Conservation (phyloP, 306 rosid genomes). For the Phaseolus lunatus region DNA sequence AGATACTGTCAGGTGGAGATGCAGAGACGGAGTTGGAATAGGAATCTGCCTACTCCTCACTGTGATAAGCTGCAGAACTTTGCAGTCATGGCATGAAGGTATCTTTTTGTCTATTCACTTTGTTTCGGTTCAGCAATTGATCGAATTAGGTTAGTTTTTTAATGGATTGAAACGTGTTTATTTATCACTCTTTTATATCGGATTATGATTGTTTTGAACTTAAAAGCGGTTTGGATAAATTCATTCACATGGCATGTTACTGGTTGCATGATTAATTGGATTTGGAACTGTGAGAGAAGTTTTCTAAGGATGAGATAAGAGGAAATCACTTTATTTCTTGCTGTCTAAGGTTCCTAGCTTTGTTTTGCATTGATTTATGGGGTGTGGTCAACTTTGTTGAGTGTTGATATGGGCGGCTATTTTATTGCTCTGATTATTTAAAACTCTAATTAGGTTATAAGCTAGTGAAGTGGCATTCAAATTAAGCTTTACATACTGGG, state of each 20-base stretch:
- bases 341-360: not conserved
- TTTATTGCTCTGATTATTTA: conserved; percentile 10
- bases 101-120: conserved; percentile 33
- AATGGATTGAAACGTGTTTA: conserved; percentile 12
- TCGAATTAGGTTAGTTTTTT: not conserved
- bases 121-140: not conserved
- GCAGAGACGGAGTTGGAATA: conserved; percentile 88
- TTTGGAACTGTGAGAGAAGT: conserved; percentile 16
- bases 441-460: not conserved
- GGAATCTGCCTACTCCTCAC: conserved; percentile 78
- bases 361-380: conserved; percentile 8
- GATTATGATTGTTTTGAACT: conserved; percentile 20
- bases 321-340: not conserved
- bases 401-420: conserved; percentile 6
- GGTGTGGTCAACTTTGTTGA: conserved; percentile 19
- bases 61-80: conserved; percentile 71
- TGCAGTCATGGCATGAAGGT: conserved; percentile 66
- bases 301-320: conserved; percentile 1
- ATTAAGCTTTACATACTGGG: not conserved
- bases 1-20: conserved; percentile 85
- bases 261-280: conserved; percentile 33
- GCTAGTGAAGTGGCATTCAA: not conserved
- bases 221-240: conserved; percentile 3
- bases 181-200: conserved; percentile 14
- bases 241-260: not conserved